Percentiles rank a stretch among this genome's conserved stretches.
These are phyloP conservation scores for Aspergillus calidoustus DNA, from an alignment of 2,329 filamentous ascomycete genomes.

Conservation along the genomic window DNA sequence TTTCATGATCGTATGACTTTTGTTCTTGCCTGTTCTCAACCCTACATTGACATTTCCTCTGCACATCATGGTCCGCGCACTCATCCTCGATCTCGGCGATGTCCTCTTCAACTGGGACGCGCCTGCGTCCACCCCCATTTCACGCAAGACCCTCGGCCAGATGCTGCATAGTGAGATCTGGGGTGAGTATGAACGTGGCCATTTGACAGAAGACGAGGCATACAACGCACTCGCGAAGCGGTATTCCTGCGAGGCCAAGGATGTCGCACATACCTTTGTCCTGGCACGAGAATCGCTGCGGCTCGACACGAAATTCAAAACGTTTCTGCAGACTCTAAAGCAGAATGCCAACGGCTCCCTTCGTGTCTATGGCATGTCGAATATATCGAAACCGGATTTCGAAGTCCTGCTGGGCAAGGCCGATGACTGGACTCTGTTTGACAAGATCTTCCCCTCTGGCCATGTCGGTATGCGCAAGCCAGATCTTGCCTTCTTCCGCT, in stretches of 20 bases:
- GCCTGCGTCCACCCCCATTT: not conserved
- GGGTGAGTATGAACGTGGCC: not conserved
- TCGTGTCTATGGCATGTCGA: conserved; percentile 9
- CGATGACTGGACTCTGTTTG: conserved; percentile 36
- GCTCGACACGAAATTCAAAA: not conserved
- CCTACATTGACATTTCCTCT: not conserved
- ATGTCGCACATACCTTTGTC: no score
- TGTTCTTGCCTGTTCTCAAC: not conserved
- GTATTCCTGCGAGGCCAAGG: no score
- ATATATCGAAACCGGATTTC: conserved; percentile 2
- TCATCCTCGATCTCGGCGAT: not conserved
- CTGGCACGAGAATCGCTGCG: not conserved
- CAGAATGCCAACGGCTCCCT: not conserved
- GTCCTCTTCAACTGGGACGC: not conserved
- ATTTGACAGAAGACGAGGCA: not conserved
- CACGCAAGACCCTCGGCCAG: not conserved
- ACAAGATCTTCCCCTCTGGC: conserved; percentile 40
- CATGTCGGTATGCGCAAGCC: conserved; percentile 42
- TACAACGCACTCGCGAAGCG: no score
- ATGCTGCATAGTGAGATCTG: not conserved
- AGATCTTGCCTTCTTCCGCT: conserved; percentile 37
- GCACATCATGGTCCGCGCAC: not conserved
- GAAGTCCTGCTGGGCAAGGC: not conserved
- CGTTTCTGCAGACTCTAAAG: not conserved
- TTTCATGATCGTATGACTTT: not conserved